Conservation (phyloP, 257 asterid species). For the Nicotiana attenuata region DNA sequence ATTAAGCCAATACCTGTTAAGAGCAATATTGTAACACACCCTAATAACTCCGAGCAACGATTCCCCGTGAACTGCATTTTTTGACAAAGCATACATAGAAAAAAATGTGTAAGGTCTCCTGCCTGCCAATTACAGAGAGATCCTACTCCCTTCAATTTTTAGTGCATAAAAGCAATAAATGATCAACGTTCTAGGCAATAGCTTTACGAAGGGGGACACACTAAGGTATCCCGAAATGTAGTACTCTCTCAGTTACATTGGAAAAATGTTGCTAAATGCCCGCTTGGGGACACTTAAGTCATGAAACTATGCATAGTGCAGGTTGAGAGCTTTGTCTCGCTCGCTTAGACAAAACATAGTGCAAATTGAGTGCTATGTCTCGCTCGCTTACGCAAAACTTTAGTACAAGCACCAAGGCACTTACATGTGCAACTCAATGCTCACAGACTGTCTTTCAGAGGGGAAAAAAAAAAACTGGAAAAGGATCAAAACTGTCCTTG, state of each 20-base stretch:
- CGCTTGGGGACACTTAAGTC: neutral
- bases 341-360: neutral
- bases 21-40: conserved; percentile 93
- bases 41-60: conserved; percentile 84
- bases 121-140: neutral
- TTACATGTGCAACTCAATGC: neutral
- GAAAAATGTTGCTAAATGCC: neutral
- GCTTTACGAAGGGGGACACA: neutral
- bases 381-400: neutral
- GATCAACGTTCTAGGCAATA: neutral
- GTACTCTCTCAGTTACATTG: neutral
- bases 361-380: neutral
- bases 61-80: conserved; percentile 92
- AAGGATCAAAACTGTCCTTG: too few relatives aligned
- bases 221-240: neutral
- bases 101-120: neutral
- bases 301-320: neutral
- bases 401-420: neutral
- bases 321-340: neutral
- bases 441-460: neutral
- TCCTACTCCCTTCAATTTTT: neutral
- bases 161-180: neutral
- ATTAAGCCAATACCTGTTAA: conserved; percentile 63
- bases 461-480: neutral
- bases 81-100: conserved; percentile 10